Evolutionary conservation across 2,329 filamentous ascomycete genomes (phyloP), one percentile per base, ranked within the genome.

Genomic region (Magnaporthiopsis rhizophila): DNA sequence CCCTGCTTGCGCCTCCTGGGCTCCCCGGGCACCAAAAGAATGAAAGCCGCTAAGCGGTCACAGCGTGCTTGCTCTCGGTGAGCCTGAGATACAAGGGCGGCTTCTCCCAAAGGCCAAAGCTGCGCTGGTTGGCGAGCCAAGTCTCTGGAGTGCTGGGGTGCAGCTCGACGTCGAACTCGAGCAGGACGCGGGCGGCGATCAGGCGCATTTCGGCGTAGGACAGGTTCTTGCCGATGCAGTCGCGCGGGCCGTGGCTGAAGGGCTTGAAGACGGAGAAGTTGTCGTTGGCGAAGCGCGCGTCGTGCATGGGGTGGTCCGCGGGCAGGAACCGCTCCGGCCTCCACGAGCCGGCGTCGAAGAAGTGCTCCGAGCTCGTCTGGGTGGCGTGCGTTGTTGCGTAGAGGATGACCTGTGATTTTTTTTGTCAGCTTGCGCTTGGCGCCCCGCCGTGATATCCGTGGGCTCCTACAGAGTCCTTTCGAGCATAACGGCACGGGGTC

Each of bases 191-290:
- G 12, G 76, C 74, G 3, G 79, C 65, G 30, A 79, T 75, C 8
- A 79, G 64, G 12, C 77, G 74, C 75, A 79, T 78, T 67, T 80
- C 77, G 38, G 71, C 71, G 62, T 77, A 77, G 6, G 78, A 77
- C n/a, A 79, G 73, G 65, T 59, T 64, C 56, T 59, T 59, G 26
- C 62, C 62, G 34, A 59, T 24, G 57, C 62, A 64, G 58, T 64
- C 62, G 26, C 62, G 53, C 18, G 59, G 59, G 34, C 45, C 63
- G 38, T 62, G 28, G 56, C 28, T 65, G 56, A 64, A 62, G 9
- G 61, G 61, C 21, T 64, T 64, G 34, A 59, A 53, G n/a, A 26
- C 62, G 21, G 32, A 13, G 34, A 8, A 28, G 18, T 59, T 32
- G 57, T 58, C 53, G 34, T 24, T 21, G 5, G 15, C 24, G 60